phyloP scores from a whole-genome alignment of 2,329 filamentous ascomycete species.

The Arthroderma uncinatum region DNA sequence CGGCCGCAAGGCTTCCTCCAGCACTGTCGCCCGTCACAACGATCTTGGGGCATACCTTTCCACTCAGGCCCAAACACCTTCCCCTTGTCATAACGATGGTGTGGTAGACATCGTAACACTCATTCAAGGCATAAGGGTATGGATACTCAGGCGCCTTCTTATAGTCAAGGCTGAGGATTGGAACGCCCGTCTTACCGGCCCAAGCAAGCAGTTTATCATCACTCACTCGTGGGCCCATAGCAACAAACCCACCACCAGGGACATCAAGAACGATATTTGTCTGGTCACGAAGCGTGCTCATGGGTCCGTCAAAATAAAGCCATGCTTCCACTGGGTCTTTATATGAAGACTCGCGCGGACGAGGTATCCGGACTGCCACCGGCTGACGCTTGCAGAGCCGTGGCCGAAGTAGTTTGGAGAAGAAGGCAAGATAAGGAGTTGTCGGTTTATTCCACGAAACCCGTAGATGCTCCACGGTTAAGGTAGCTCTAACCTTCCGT shows the following conservation, averaged over 20 bases:
- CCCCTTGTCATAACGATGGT: conserved; percentile 62
- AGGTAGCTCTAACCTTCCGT: conserved; percentile 68
- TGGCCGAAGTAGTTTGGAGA: conserved; percentile 64
- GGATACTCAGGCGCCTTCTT: conserved; percentile 74
- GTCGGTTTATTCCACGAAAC: conserved; percentile 93
- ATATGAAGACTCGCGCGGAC: conserved; percentile 70
- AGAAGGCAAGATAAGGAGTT: conserved; percentile 67
- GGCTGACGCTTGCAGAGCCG: conserved; percentile 71
- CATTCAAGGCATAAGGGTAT: conserved; percentile 75
- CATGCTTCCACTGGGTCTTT: conserved; percentile 71
- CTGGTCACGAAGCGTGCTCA: conserved; percentile 65
- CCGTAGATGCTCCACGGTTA: conserved; percentile 84
- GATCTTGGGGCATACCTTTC: conserved; percentile 53
- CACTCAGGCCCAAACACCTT: conserved; percentile 63
- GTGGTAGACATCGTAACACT: conserved; percentile 77
- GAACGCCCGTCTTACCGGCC: conserved; percentile 80
- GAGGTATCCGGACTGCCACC: conserved; percentile 68
- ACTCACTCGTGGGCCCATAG: conserved; percentile 88
- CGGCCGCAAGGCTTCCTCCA: conserved; percentile 68
- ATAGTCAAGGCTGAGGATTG: conserved; percentile 85
- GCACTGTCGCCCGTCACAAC: conserved; percentile 71
- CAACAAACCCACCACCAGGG: conserved; percentile 88
- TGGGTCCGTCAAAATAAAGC: conserved; percentile 87
- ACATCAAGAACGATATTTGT: conserved; percentile 75
- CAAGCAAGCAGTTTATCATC: conserved; percentile 90